Percentiles rank a stretch among this genome's conserved stretches.
Conservation (phyloP, 2,329 filamentous ascomycete species). For the Fulvia fulva region DNA sequence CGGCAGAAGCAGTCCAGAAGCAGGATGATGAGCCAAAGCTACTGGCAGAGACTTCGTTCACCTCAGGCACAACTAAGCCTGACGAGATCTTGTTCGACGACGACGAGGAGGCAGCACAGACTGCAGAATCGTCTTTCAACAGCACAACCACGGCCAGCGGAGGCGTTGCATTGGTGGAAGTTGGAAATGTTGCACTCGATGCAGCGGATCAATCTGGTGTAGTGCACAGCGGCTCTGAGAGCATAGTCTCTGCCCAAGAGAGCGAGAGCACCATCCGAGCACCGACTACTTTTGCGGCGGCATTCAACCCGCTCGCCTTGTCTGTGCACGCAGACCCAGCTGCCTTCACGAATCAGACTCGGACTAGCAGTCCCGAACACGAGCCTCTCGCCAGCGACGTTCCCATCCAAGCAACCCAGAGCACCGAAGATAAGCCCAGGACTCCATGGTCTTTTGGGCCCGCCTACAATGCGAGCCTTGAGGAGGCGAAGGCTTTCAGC, state of each 20-base stretch:
- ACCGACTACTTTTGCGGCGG: not conserved
- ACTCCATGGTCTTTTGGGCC: not conserved
- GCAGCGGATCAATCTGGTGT: not conserved
- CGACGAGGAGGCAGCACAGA: not conserved
- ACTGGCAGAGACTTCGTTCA: not conserved
- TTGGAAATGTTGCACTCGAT: not conserved
- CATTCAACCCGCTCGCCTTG: not conserved
- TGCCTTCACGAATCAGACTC: no score
- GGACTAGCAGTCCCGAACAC: no score
- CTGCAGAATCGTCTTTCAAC: not conserved
- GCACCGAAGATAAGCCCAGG: not conserved
- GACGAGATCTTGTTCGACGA: not conserved
- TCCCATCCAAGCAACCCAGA: no score
- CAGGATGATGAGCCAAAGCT: not conserved
- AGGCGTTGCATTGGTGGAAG: not conserved
- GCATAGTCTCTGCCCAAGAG: not conserved
- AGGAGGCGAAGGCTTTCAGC: not conserved
- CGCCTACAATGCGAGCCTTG: not conserved
- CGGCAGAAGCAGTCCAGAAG: not conserved
- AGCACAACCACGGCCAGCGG: not conserved
- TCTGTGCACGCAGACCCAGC: not conserved
- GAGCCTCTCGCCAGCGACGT: not conserved
- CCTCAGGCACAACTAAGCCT: not conserved
- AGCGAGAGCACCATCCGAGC: not conserved
- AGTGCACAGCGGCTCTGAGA: not conserved